These are phyloP conservation scores for Brettanomyces anomalus DNA, from an alignment of 805 yeast genomes.

Conservation along the genomic window DNA sequence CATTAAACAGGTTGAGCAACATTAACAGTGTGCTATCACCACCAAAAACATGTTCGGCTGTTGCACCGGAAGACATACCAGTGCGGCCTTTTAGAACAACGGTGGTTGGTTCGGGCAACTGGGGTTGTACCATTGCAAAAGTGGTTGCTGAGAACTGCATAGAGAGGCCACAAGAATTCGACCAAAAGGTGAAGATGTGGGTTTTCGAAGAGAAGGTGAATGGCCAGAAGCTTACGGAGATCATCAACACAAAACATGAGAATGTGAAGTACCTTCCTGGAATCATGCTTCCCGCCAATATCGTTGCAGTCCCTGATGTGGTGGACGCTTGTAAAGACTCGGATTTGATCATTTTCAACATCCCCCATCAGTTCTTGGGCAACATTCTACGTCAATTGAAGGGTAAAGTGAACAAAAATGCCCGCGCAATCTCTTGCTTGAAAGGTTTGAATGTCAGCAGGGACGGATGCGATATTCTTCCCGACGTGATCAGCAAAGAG, in stretches of 20 bases:
- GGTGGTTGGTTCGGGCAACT: constrained; percentile 93
- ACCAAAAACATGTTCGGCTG: constrained; percentile 8
- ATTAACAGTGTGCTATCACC: constrained; percentile 12
- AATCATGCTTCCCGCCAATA: constrained; percentile 75
- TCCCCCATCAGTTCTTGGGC: constrained; percentile 93
- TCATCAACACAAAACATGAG: constrained; percentile 84
- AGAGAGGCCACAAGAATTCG: constrained; percentile 64
- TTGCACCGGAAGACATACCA: constrained; percentile 16
- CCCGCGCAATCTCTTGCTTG: constrained; percentile 88
- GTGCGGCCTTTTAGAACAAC: constrained; percentile 42
- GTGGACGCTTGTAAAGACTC: constrained; percentile 69
- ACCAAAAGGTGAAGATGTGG: constrained; percentile 86
- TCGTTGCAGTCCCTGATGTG: constrained; percentile 81
- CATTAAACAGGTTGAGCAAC: constrained; percentile 5
- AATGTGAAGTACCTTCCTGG: constrained; percentile 93
- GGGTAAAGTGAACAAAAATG: constrained; percentile 61
- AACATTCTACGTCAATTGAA: constrained; percentile 66
- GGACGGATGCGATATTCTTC: constrained; percentile 76
- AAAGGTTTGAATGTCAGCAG: constrained; percentile 90
- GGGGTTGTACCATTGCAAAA: constrained; percentile 98
- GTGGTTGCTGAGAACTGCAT: constrained; percentile 83
- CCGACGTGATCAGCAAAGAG: constrained; percentile 68
- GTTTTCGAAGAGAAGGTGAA: constrained; percentile 79
- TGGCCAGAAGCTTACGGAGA: constrained; percentile 78
- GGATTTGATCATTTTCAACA: constrained; percentile 84